Evolutionary conservation across 371 early-diverging fungal genomes (phyloP), one percentile per base, ranked within the genome.

Genomic region (Gilbertella persicaria): DNA sequence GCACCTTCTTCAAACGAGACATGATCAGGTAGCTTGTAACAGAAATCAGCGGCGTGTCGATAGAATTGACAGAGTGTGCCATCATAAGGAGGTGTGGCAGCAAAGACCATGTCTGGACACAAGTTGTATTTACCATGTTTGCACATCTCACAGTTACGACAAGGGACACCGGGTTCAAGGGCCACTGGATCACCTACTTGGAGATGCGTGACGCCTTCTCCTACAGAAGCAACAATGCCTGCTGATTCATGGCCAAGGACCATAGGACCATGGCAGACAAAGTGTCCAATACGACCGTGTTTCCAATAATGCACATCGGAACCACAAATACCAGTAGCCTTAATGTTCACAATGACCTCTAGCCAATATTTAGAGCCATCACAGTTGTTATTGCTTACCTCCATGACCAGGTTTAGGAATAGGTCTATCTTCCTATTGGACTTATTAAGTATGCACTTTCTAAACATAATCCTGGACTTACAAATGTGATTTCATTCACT

Each of bases 211-310:
- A 84, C 86, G 39, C 64, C 58, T 1, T 58, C 64, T 30, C 89
- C 91, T 14, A 76, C 71, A 28, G 80, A 71, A 6, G 78, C 71
- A 28, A 91, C 73, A 17, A 74, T 64, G 58, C 90, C 90, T 37
- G 90, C 73, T 17, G 89, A 85, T 66, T 90, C 90, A 60, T 92
- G 93, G 21, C 93, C 93, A 16, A 85, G 75, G n/a, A 91, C 80
- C 62, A 84, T 82, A 10, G 91, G 91, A 3, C 47, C 64, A 21
- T 72, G 58, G 16, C 70, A 41, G 19, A 67, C 52, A 39, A 78
- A 78, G 33, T 66, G 60, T 20, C 78, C 78, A 58, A 78, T 73
- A 29, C 67, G 63, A 28, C 78, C 78, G 33, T 75, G 73, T 4
- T 61, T 64, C 75, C 75, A 78, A 55, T 78, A 78, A 49, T 78